Evolutionary conservation across 768 basidiomycete species (phyloP).

Genomic region (Cyathus striatus): DNA sequence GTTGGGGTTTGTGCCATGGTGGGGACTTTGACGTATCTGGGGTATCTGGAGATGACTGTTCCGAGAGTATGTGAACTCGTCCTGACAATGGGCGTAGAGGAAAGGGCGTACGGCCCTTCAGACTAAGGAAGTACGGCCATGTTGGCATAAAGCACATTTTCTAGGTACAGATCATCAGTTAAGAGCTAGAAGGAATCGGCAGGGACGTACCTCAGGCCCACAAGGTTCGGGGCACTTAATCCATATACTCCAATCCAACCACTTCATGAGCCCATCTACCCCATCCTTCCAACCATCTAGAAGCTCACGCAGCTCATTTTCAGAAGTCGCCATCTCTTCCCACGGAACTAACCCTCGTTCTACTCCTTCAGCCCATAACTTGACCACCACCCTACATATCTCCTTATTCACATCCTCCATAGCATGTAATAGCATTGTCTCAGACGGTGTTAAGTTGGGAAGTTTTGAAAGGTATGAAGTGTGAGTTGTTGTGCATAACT

Average conservation of each 20-base stretch:
- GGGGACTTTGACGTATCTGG: too few species aligned
- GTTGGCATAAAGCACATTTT: neutral
- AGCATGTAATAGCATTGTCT: slow-evolving; percentile 20
- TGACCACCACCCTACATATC: slow-evolving; percentile 1
- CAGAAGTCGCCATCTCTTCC: neutral
- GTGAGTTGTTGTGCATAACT: slow-evolving; percentile 26
- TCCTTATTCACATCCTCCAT: neutral
- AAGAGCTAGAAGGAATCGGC: neutral
- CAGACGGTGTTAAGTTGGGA: slow-evolving; percentile 19
- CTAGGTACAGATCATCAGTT: slow-evolving; percentile 7
- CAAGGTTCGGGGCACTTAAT: slow-evolving; percentile 42
- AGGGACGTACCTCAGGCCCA: slow-evolving; percentile 1
- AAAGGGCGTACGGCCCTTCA: too few species aligned
- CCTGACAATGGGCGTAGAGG: too few species aligned
- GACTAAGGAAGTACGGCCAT: slow-evolving; percentile 3
- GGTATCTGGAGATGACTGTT: too few species aligned
- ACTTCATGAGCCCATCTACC: slow-evolving; percentile 32
- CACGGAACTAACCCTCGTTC: neutral
- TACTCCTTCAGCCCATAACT: slow-evolving; percentile 43
- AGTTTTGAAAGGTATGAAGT: slow-evolving; percentile 15
- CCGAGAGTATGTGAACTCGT: too few species aligned
- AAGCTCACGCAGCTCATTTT: neutral
- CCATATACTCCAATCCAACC: slow-evolving; percentile 54
- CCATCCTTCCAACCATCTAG: slow-evolving; percentile 24
- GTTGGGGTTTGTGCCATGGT: too few species aligned